Conservation (phyloP, 495 filamentous ascomycete species). For the Tuber umbilicatum region DNA sequence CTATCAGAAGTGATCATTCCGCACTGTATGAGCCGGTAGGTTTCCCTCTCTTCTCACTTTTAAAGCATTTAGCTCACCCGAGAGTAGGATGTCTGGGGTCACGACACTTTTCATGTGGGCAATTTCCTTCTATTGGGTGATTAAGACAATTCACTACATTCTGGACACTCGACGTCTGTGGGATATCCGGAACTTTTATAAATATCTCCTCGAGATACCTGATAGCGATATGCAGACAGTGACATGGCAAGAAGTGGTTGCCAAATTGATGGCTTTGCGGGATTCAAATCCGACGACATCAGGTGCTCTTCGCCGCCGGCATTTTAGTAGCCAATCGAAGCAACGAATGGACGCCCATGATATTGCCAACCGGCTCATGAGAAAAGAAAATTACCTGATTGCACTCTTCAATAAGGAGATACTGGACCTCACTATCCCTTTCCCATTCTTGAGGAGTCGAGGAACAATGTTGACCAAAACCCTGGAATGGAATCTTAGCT, state of each 20-base stretch:
- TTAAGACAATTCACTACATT: constrained; percentile 65
- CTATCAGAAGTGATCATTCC: constrained; percentile 71
- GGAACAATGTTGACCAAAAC: constrained; percentile 50
- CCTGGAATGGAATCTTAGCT: constrained; percentile 79
- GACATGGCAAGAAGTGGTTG: constrained; percentile 91
- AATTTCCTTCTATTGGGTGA: constrained; percentile 80
- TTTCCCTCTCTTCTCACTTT: neutral
- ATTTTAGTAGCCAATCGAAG: constrained; percentile 64
- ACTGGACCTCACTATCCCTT: constrained; percentile 72
- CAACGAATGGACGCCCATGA: constrained; percentile 94
- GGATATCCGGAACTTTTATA: constrained; percentile 82
- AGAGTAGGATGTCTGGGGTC: constrained; percentile 65
- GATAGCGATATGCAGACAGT: constrained; percentile 93
- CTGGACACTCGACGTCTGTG: constrained; percentile 67
- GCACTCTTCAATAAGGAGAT: constrained; percentile 95
- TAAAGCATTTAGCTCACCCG: constrained; percentile 6
- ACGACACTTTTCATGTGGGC: constrained; percentile 77
- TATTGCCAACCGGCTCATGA: constrained; percentile 95
- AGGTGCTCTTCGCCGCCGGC: constrained; percentile 53
- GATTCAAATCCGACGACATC: constrained; percentile 83
- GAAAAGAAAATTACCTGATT: constrained; percentile 92
- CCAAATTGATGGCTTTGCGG: constrained; percentile 75
- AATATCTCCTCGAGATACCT: constrained; percentile 74
- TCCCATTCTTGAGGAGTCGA: constrained; percentile 73
- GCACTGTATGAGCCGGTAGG: constrained; percentile 59